Evolutionary conservation across 306 rosid species (phyloP), one percentile per base, ranked within the genome.

Genomic region (Sicyos edulis): DNA sequence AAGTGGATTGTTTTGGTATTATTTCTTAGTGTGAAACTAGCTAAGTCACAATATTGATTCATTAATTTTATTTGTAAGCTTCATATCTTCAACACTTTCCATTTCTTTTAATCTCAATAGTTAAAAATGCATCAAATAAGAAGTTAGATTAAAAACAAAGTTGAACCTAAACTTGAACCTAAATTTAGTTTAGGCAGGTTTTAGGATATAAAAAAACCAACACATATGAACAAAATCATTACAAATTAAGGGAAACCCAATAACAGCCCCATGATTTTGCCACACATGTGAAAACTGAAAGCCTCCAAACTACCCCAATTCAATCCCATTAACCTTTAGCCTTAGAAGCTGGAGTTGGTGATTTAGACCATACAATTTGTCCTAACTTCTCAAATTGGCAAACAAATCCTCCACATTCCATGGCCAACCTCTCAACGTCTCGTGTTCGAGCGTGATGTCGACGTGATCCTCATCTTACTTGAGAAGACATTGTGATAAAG

Each of bases 1-100:
- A 78, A 72, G 47, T 65, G 84, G 77, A 37, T 76, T 65, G 20
- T 66, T 79, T 12, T 67, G 72, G 42, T 47, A 24, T 7, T 13
- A 20, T 47, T 67, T 21, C 72, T 66, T 45, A 66, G 32, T 66
- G 53, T 66, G 10, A 52, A 44, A 45, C 26, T 66, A 13, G 19
- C 54, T 20, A 66, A 67, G n/a, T 45, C 56, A 67, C 58, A 47
- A 68, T 45, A 68, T 15, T 49, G 57, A 68, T 68, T 49, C 57
- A 68, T 68, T 67, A 13, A 40, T 65, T 19, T 45, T 66, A 53
- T 20, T 68, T 47, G 54, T 8, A 22, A 14, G 16, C 2, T 45
- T 66, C 37, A 6, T 11, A 66, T 66, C 54, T 66, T 66, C 21
- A 10, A 10, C 11, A 20, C 71, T 32, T 14, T 49, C 54, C 71